Conservation (phyloP, 1,284 basidiomycete species). For the Leccinum fallax region DNA sequence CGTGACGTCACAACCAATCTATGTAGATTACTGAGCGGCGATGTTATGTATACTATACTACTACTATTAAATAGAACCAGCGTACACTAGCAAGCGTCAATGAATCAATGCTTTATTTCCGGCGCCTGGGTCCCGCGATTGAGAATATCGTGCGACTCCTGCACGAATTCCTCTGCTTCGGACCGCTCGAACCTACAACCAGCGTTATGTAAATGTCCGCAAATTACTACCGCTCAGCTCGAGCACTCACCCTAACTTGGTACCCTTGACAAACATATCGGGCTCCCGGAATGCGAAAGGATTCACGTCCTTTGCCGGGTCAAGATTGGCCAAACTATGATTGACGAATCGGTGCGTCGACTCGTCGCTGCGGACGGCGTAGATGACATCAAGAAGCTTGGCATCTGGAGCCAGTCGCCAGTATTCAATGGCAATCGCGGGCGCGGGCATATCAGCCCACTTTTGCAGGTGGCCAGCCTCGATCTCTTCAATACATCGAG, state of each 20-base stretch:
- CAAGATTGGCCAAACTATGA: constrained; percentile 87
- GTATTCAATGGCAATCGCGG: constrained; percentile 91
- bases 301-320: constrained; percentile 79
- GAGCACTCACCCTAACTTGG: constrained; percentile 64
- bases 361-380: constrained; percentile 92
- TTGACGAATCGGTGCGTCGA: constrained; percentile 92
- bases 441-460: constrained; percentile 77
- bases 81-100: constrained; percentile 3
- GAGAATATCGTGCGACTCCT: constrained; percentile 55
- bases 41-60: constrained; percentile 16
- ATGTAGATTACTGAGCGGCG: constrained; percentile 22
- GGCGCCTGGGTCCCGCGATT: constrained; percentile 20
- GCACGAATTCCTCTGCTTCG: constrained; percentile 70
- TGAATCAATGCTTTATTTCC: constrained; percentile 33
- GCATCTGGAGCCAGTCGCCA: constrained; percentile 82
- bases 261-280: constrained; percentile 80
- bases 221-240: not conserved
- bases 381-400: constrained; percentile 84
- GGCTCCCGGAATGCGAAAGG: constrained; percentile 93
- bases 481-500: constrained; percentile 81
- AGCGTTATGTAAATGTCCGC: constrained; percentile 17
- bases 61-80: constrained; percentile 9
- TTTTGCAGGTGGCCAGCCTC: constrained; percentile 86
- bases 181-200: constrained; percentile 68
- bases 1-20: constrained; percentile 26